Base-by-base conservation (phyloP, 495 filamentous ascomycete genomes). In the Penicillium atrosanguineum region DNA sequence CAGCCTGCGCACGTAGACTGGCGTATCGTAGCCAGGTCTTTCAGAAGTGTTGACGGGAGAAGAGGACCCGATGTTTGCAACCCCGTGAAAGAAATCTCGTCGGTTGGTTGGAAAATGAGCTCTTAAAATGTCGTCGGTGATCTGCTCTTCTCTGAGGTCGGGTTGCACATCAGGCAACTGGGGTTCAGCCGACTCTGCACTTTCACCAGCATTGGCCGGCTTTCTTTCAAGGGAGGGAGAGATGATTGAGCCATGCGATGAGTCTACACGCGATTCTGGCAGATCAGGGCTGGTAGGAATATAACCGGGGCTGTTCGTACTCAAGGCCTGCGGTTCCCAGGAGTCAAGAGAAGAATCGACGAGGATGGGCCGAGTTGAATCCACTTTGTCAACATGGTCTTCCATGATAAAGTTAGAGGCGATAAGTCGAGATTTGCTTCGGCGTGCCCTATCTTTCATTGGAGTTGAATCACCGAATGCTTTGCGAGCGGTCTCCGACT, bases 1-100 rank as follows among this genome's bases (percentile, higher is more conserved):
- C 16, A 70, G 53, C 52, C 56, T 57, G 20, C 62, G 61, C 42
- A 71, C 44, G 48, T 74, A 59, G 36, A 68, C 57, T 36, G 63
- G 64, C 26, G 76, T 80, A 36, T 73, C 67, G 46, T 71, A 74
- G 14, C 60, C 67, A 20, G 63, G 44, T 45, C 69, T 61, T 44
- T 49, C 62, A 28, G 67, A 65, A 7, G 65, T 69, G 34, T 62
- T 64, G 28, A 55, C 59, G 14, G 57, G 72, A 7, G 87, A 78
- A 39, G 81, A 87, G 1, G 87, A 87, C 7, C 77, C 71, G 36
- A 95, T 75, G 19, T 85, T 81, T 9, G 88, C 79, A 59, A 93
- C 92, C 60, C 95, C 77, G 8, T 75, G 78, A n/a, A 81, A 83
- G 15, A 83, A 78, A 50, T 87, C 84, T 6, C 64, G 68, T 31